Conservation (phyloP, 2,329 filamentous ascomycete genomes). For the Penicillium hesseltinei region DNA sequence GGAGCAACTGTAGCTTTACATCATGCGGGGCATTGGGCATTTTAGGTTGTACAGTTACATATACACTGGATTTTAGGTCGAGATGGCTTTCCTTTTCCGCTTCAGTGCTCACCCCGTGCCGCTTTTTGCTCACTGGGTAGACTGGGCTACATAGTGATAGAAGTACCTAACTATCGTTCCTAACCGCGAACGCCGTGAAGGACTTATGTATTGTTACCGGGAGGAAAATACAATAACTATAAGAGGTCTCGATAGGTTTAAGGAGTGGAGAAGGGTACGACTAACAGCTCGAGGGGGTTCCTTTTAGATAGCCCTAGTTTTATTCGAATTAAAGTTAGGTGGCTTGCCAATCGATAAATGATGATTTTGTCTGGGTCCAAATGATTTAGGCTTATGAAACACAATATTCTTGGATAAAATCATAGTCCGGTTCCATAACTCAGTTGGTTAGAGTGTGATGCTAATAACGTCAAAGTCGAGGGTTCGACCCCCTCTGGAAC, state of each 20-base stretch:
- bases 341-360: neutral
- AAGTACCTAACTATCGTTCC: neutral
- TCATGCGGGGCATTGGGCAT: neutral
- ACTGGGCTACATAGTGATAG: neutral
- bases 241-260: neutral
- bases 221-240: neutral
- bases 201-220: neutral
- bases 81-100: neutral
- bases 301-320: neutral
- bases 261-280: neutral
- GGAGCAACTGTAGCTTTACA: constrained; percentile 30
- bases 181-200: neutral
- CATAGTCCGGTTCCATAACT: neutral
- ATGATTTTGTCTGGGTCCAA: neutral
- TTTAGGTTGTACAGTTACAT: neutral
- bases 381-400: neutral
- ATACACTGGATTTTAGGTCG: neutral
- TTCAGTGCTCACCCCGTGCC: neutral
- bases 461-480: constrained; percentile 4
- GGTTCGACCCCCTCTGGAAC: constrained; percentile 6
- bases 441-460: constrained; percentile 3
- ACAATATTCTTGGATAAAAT: neutral
- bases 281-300: neutral
- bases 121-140: neutral
- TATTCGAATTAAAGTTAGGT: neutral